Conservation (phyloP, 2,329 filamentous ascomycete species). For the Sphaerulina vaccinii region DNA sequence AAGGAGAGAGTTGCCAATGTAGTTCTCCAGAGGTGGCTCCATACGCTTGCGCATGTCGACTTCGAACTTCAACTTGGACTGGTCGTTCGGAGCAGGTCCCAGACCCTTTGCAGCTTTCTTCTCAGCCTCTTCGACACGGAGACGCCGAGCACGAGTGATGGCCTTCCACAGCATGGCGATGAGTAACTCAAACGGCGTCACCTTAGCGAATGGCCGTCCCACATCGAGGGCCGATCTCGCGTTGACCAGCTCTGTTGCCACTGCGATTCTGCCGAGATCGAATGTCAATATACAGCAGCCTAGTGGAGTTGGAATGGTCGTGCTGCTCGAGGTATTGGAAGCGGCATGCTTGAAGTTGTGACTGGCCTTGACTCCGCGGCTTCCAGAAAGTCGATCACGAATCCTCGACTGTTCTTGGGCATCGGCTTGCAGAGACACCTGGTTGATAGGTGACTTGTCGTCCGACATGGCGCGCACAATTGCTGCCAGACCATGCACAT, state of each 20-base stretch:
- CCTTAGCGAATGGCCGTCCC: slow-evolving; percentile 1
- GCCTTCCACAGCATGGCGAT: slow-evolving; percentile 27
- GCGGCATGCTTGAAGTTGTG: too few relatives aligned
- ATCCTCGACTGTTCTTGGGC: slow-evolving; percentile 12
- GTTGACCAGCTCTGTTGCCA: slow-evolving; percentile 20
- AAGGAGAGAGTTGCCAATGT: slow-evolving; percentile 3
- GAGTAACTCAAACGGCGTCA: slow-evolving; percentile 21
- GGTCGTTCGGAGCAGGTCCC: too few relatives aligned
- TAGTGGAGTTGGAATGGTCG: too few relatives aligned
- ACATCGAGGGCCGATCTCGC: slow-evolving; percentile 12
- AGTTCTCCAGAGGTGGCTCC: slow-evolving; percentile 7
- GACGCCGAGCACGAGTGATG: slow-evolving; percentile 17
- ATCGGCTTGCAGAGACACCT: slow-evolving; percentile 14
- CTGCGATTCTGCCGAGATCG: slow-evolving; percentile 17
- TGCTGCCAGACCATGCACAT: slow-evolving; percentile 19
- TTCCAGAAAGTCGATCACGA: slow-evolving; percentile 21
- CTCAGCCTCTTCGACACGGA: slow-evolving; percentile 2
- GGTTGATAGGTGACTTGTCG: slow-evolving; percentile 7
- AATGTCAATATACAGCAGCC: slow-evolving; percentile 21
- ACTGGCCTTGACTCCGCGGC: slow-evolving; percentile 15
- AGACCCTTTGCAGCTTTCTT: too few relatives aligned
- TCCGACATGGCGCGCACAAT: slow-evolving; percentile 25
- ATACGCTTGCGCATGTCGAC: slow-evolving; percentile 20
- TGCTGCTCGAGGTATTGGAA: too few relatives aligned
- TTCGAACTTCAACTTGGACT: slow-evolving; percentile 11